These are phyloP conservation scores for Astrephomene gubernaculifera DNA, from an alignment of 139 green algal genomes.

Conservation along the genomic window DNA sequence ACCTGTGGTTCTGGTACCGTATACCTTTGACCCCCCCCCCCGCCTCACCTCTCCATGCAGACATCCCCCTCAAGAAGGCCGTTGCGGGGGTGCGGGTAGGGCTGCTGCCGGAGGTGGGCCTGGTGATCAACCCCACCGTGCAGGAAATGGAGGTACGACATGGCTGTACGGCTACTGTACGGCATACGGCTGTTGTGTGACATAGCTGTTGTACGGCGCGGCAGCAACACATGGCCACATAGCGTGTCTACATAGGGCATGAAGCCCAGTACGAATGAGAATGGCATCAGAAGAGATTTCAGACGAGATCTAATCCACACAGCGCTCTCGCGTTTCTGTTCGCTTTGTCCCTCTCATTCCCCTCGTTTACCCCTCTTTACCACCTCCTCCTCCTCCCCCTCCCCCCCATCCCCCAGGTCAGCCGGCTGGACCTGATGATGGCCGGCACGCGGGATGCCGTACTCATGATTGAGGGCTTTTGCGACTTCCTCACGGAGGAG, in stretches of 20 bases:
- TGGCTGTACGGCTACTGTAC: no score
- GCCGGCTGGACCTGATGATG: slow-evolving; percentile 89
- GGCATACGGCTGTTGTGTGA: no score
- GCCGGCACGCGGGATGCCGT: slow-evolving; percentile 92
- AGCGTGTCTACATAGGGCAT: no score
- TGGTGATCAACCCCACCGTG: slow-evolving; percentile 88
- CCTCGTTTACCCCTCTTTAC: not conserved
- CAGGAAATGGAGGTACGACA: slow-evolving; percentile 34
- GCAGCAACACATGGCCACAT: no score
- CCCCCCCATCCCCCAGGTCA: slow-evolving; percentile 1
- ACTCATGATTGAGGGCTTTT: slow-evolving; percentile 99
- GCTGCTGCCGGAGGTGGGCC: slow-evolving; percentile 61
- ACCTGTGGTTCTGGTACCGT: no score
- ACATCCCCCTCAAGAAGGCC: slow-evolving; percentile 85
- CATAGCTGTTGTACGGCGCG: no score
- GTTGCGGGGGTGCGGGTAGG: slow-evolving; percentile 94
- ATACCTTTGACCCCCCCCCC: not conserved
- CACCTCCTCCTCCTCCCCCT: not conserved
- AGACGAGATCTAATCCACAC: no score
- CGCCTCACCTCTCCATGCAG: slow-evolving; percentile 27
- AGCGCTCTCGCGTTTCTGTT: no score
- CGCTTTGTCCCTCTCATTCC: not conserved
- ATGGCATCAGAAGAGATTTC: no score
- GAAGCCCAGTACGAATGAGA: no score
- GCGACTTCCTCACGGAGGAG: slow-evolving; percentile 93